These are phyloP conservation scores for Colletotrichum sp. DNA, from an alignment of 2,329 filamentous ascomycete species.

Conservation along the genomic window DNA sequence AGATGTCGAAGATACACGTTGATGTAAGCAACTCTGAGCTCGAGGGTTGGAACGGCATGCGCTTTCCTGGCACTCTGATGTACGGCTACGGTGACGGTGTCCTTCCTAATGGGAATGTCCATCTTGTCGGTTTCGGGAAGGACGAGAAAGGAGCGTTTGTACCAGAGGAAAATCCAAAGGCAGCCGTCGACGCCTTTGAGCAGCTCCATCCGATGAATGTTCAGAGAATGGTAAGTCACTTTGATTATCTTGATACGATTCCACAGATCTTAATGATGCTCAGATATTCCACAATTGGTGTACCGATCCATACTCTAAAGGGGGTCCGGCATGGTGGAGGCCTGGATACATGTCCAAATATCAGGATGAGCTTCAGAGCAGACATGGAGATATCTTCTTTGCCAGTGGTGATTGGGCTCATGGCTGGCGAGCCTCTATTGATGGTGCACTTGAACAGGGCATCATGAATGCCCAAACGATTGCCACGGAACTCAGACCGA, in stretches of 20 bases:
- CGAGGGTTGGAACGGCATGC: neutral
- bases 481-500: neutral
- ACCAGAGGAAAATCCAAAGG: constrained; percentile 43
- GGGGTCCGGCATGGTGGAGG: constrained; percentile 21
- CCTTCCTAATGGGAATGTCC: constrained; percentile 49
- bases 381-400: constrained; percentile 28
- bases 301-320: constrained; percentile 28
- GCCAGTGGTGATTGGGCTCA: constrained; percentile 31
- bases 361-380: constrained; percentile 27
- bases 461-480: constrained; percentile 7
- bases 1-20: constrained; percentile 24
- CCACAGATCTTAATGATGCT: neutral
- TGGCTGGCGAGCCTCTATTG: constrained; percentile 31
- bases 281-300: constrained; percentile 29
- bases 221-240: constrained; percentile 24
- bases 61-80: constrained; percentile 29
- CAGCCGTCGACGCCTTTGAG: constrained; percentile 33
- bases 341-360: constrained; percentile 28
- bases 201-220: constrained; percentile 35
- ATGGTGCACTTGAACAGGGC: constrained; percentile 32
- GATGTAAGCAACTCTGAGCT: constrained; percentile 21
- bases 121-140: constrained; percentile 51
- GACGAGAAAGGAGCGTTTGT: constrained; percentile 42
- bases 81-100: constrained; percentile 50
- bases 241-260: neutral